Conservation (phyloP, 148 eudicot species). For the Diospyros kaki region DNA sequence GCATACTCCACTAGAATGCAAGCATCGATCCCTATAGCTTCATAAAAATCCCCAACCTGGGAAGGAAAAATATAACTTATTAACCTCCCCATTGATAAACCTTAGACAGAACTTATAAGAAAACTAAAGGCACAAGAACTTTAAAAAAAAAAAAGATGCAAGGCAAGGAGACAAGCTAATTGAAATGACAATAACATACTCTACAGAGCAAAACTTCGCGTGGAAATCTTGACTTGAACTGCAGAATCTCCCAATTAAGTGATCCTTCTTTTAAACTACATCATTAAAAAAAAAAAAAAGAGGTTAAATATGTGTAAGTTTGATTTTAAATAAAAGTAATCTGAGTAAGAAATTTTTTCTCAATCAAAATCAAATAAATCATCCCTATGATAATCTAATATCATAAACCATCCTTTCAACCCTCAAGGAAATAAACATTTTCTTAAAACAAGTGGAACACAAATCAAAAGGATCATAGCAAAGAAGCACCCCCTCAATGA, state of each 20-base stretch:
- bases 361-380: no score
- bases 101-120: not conserved
- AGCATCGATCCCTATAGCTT: constrained; percentile 94
- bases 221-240: constrained; percentile 93
- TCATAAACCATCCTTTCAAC: no score
- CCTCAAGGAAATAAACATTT: no score
- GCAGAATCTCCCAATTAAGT: constrained; percentile 87
- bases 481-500: no score
- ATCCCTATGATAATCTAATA: no score
- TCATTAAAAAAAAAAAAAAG: not conserved
- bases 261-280: constrained; percentile 91
- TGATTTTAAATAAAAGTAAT: not conserved
- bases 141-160: not conserved
- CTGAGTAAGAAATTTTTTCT: not conserved
- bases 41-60: constrained; percentile 96
- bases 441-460: no score
- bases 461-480: no score
- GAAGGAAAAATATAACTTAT: not conserved
- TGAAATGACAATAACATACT: constrained; percentile 42
- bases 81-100: no score
- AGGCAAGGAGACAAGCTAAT: not conserved
- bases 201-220: constrained; percentile 94
- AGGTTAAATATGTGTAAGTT: not conserved
- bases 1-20: constrained; percentile 97
- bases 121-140: constrained; percentile 3